phyloP scores from a whole-genome alignment of 441 rosid species.

The Dalechampia spathulata region DNA sequence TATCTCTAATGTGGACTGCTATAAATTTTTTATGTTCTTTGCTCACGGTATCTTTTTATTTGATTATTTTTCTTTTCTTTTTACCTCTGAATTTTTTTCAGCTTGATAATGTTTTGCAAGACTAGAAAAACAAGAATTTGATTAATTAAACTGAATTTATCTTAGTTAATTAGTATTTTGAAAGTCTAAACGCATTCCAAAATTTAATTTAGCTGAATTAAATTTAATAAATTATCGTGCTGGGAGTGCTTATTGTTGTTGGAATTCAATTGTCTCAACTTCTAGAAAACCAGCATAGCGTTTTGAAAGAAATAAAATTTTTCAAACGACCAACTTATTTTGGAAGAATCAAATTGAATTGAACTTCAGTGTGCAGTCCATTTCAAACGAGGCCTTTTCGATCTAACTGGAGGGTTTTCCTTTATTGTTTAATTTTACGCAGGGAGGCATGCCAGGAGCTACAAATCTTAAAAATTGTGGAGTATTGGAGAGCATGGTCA shows the following conservation, averaged over 20 bases:
- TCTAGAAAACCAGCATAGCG: no score
- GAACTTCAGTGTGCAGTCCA: no score
- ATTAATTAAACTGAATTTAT: no score
- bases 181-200: no score
- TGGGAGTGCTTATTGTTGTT: neutral
- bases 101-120: neutral
- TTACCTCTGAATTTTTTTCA: no score
- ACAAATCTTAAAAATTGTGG: conserved; percentile 59
- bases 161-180: no score
- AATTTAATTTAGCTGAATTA: no score
- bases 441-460: conserved; percentile 97
- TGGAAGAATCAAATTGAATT: neutral
- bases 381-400: neutral
- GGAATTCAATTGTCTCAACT: neutral
- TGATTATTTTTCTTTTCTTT: neutral
- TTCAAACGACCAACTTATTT: neutral
- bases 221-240: no score
- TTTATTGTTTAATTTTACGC: neutral
- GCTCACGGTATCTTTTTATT: neutral
- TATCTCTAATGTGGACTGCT: no score
- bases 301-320: no score
- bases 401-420: neutral
- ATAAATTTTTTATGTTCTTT: no score
- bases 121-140: neutral
- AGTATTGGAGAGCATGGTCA: conserved; percentile 52